Base-by-base conservation (phyloP, 768 basidiomycete genomes). In the Podaxis mareebaensis region DNA sequence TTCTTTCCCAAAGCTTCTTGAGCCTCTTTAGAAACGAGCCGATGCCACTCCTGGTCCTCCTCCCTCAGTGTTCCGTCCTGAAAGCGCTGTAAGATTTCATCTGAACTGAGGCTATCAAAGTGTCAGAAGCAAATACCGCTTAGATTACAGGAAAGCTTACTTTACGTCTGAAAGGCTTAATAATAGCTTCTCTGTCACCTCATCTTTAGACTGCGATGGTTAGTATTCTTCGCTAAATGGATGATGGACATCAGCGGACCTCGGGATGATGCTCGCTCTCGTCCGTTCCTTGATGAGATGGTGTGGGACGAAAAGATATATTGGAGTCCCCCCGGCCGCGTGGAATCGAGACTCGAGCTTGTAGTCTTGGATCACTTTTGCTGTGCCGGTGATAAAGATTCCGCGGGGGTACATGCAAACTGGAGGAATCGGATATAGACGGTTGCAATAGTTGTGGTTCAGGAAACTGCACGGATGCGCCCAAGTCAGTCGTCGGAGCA, bases 11-110 rank as follows among this genome's bases (percentile, higher is more conserved):
- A 75, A 0, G 87, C 84, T 30, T 89, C 86, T 15, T 83, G 79
- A 0, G 94, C 86, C 68, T 85, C 85, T n/a, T 77, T 69, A 1
- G 93, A 88, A 1, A 96, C 90, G 7, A 95, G 84, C 33, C 83
- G 78, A 69, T 91, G 81, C 96, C 96, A 98, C 54, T 92, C 91
- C 73, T 89, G 85, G 64, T 94, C 87, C n/a, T 77, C 79, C 52
- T 87, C 89, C 2, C 80, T 71, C 3, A 93, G 76, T 61, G 85
- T 75, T 39, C 88, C 89, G 0, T 77, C 73, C 71, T 95, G 93
- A 69, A 94, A 93, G 20, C 79, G 83, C 52, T 75, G 76, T 20
- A 95, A 71, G 28, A 81, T 83, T 68, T 90, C 89, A 61, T 87
- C 87, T 15, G 85, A 83, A 53, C 84, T 78, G 30, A 91, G 75